Conservation (phyloP, 1,284 basidiomycete species). For the Polyporus tsugae region DNA sequence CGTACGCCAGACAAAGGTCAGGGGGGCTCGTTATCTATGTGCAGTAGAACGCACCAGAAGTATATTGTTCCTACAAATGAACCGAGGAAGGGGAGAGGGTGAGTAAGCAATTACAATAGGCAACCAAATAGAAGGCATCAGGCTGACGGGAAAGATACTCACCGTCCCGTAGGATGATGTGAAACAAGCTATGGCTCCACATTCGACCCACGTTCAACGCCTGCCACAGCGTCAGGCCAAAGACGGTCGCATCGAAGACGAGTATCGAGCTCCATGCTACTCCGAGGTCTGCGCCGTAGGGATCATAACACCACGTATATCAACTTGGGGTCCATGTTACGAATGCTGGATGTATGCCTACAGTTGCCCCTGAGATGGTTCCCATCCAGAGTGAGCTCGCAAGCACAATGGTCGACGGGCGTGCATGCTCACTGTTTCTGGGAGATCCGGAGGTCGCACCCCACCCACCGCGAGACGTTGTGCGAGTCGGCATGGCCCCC, state of each 20-base stretch:
- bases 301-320: background rate
- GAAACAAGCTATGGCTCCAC: conserved; percentile 10
- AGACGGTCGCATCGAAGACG: conserved; percentile 12
- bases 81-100: background rate
- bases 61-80: conserved; percentile 9
- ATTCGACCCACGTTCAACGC: conserved; percentile 4
- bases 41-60: conserved; percentile 9
- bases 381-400: background rate
- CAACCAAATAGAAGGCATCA: background rate
- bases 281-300: conserved; percentile 5
- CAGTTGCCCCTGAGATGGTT: background rate
- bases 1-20: background rate
- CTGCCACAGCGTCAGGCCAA: conserved; percentile 6
- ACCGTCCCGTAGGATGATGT: conserved; percentile 17
- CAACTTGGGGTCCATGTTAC: background rate
- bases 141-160: background rate
- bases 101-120: background rate
- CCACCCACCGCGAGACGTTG: background rate
- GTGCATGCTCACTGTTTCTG: background rate
- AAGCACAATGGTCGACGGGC: background rate
- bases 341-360: background rate
- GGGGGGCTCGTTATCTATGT: background rate
- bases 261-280: conserved; percentile 8
- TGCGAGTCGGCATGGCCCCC: background rate
- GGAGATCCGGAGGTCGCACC: conserved; percentile 10